These are phyloP conservation scores for Euphrasia arctica DNA, from an alignment of 305 asterid species.

Conservation along the genomic window DNA sequence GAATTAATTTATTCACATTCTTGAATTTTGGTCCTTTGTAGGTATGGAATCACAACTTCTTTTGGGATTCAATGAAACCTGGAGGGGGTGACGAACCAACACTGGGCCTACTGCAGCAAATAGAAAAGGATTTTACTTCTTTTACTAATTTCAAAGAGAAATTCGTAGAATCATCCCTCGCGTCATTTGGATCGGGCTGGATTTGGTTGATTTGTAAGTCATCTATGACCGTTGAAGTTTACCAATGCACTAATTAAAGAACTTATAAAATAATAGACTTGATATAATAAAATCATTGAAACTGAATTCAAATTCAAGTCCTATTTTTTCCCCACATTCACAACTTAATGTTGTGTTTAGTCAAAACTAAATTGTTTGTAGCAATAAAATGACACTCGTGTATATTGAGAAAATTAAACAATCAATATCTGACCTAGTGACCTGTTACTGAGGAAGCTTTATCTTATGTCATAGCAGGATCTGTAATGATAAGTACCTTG, in stretches of 20 bases:
- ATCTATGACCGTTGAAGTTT: not conserved
- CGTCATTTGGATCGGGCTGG: slow-evolving; percentile 92
- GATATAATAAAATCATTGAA: slow-evolving; percentile 2
- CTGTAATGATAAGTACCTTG: slow-evolving; percentile 8
- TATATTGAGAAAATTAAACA: slow-evolving; percentile 5
- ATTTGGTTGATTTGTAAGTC: slow-evolving; percentile 94
- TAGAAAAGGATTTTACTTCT: slow-evolving; percentile 88
- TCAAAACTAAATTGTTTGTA: not conserved
- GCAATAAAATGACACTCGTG: not conserved
- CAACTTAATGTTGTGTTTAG: not conserved
- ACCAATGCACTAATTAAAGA: not conserved
- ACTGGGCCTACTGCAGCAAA: slow-evolving; percentile 70
- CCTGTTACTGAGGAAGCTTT: not conserved
- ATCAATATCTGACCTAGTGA: slow-evolving; percentile 7
- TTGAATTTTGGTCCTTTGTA: slow-evolving; percentile 20
- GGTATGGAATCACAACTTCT: slow-evolving; percentile 99
- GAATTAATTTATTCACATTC: not conserved
- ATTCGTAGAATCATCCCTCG: slow-evolving; percentile 62
- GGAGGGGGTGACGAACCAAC: slow-evolving; percentile 83
- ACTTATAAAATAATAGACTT: not conserved
- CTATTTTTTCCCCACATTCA: not conserved
- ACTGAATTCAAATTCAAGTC: not conserved
- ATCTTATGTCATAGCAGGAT: slow-evolving; percentile 11
- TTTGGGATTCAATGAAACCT: slow-evolving; percentile 96
- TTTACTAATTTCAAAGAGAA: slow-evolving; percentile 67